These are phyloP conservation scores for Rhodomyrtus tomentosa DNA, from an alignment of 345 rosid genomes.

Conservation along the genomic window DNA sequence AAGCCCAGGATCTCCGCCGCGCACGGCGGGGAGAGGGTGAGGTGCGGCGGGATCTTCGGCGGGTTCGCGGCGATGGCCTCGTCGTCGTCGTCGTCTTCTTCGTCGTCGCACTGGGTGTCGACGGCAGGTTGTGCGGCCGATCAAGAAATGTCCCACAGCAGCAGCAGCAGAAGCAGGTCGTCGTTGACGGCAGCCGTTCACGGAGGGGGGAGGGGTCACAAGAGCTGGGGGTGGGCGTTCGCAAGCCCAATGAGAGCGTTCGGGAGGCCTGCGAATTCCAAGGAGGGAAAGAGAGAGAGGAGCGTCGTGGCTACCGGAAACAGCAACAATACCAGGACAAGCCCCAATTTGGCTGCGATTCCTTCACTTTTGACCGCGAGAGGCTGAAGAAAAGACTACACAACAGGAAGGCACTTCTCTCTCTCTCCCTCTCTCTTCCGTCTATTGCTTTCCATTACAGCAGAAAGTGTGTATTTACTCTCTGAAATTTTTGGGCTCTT, in stretches of 20 bases:
- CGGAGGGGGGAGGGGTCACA: constrained; percentile 22
- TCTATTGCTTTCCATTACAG: not conserved
- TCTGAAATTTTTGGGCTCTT: not conserved
- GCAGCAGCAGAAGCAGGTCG: not conserved
- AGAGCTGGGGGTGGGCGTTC: constrained; percentile 89
- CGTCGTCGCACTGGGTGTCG: constrained; percentile 57
- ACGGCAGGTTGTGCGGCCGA: not conserved
- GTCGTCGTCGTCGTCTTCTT: constrained; percentile 54
- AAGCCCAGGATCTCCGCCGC: constrained; percentile 3
- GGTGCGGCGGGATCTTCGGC: constrained; percentile 90
- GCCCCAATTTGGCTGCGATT: constrained; percentile 48
- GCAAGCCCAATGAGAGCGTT: constrained; percentile 97
- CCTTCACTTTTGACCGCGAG: constrained; percentile 69
- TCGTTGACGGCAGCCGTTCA: not conserved
- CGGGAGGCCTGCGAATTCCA: constrained; percentile 21
- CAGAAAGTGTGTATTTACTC: not conserved
- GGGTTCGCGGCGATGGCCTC: constrained; percentile 82
- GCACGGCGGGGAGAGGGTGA: constrained; percentile 39
- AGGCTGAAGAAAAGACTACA: constrained; percentile 5
- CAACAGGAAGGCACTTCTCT: not conserved
- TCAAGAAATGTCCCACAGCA: not conserved
- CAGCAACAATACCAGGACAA: constrained; percentile 14
- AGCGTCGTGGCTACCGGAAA: constrained; percentile 9
- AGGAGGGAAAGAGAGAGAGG: constrained; percentile 32
- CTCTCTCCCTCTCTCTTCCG: not conserved